These are phyloP conservation scores for Phoma sp. DNA, from an alignment of 2,329 filamentous ascomycete species.

Conservation along the genomic window DNA sequence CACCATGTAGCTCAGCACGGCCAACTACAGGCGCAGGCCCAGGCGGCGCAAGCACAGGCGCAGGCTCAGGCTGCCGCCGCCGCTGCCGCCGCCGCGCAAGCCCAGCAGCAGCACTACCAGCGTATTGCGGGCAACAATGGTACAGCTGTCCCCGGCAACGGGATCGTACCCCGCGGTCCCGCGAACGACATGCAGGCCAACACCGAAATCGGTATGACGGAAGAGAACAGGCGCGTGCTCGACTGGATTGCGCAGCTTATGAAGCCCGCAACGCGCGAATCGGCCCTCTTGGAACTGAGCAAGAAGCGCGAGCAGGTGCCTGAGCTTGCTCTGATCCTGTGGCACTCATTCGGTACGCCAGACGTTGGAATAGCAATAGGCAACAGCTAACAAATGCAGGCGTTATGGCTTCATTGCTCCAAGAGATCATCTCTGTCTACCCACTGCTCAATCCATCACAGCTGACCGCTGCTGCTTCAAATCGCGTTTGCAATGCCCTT, in stretches of 20 bases:
- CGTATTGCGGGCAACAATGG: slow-evolving; percentile 73
- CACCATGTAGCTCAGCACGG: slow-evolving; percentile 50
- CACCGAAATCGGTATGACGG: slow-evolving; percentile 65
- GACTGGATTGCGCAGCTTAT: slow-evolving; percentile 91
- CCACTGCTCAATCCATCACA: slow-evolving; percentile 95
- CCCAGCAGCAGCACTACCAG: slow-evolving; percentile 67
- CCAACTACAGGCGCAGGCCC: slow-evolving; percentile 51
- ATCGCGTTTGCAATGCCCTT: slow-evolving; percentile 95
- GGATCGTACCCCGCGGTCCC: slow-evolving; percentile 44
- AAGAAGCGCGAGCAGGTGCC: slow-evolving; percentile 99
- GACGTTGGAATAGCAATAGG: slow-evolving; percentile 63
- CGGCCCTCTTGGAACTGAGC: slow-evolving; percentile 90
- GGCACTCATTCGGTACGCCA: slow-evolving; percentile 90
- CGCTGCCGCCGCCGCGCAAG: slow-evolving; percentile 59
- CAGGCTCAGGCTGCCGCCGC: slow-evolving; percentile 61
- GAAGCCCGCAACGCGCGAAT: slow-evolving; percentile 84
- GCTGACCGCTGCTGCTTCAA: slow-evolving; percentile 94
- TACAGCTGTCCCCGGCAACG: slow-evolving; percentile 49
- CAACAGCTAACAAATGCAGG: slow-evolving; percentile 59
- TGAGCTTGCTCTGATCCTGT: slow-evolving; percentile 92
- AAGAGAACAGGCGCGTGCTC: slow-evolving; percentile 92
- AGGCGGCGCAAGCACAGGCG: slow-evolving; percentile 51
- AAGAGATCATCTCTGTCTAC: slow-evolving; percentile 99
- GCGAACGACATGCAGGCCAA: slow-evolving; percentile 48
- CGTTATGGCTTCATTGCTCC: slow-evolving; percentile 96